Conservation (phyloP, 441 rosid species). For the Flueggea neowawraea region DNA sequence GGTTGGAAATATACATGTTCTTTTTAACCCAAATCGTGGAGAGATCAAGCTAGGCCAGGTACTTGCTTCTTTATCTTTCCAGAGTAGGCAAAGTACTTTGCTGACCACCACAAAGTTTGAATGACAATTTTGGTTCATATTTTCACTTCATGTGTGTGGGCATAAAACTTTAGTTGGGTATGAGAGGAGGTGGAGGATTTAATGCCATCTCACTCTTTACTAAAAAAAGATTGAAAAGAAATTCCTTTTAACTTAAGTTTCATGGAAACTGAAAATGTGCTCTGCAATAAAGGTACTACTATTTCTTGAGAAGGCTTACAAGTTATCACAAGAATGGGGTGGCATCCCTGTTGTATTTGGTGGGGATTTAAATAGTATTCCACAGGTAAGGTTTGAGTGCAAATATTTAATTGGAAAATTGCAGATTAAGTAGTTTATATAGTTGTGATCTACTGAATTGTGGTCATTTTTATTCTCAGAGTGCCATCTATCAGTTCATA, state of each 20-base stretch:
- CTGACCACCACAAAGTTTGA: background rate
- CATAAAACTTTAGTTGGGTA: no score
- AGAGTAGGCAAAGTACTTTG: background rate
- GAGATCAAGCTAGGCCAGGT: slow-evolving; percentile 97
- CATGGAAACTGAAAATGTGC: background rate
- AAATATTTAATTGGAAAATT: slow-evolving; percentile 5
- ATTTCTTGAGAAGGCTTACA: slow-evolving; percentile 73
- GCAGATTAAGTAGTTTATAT: slow-evolving; percentile 5
- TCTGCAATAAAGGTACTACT: slow-evolving; percentile 51
- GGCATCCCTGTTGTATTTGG: slow-evolving; percentile 77
- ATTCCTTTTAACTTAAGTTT: background rate
- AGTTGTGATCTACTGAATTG: slow-evolving; percentile 14
- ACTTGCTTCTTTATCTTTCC: slow-evolving; percentile 6
- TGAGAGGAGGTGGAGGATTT: no score
- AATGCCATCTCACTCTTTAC: background rate
- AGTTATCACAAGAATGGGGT: slow-evolving; percentile 83
- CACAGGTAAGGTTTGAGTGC: slow-evolving; percentile 45
- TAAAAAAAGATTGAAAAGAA: background rate
- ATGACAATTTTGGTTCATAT: no score
- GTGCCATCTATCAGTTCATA: slow-evolving; percentile 81
- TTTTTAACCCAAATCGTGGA: slow-evolving; percentile 91
- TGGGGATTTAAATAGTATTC: slow-evolving; percentile 89
- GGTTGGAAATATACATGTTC: slow-evolving; percentile 86
- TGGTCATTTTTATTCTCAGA: slow-evolving; percentile 44
- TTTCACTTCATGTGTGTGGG: no score